Conservation (phyloP, 2,329 filamentous ascomycete genomes). For the Diaporthe caulivora region DNA sequence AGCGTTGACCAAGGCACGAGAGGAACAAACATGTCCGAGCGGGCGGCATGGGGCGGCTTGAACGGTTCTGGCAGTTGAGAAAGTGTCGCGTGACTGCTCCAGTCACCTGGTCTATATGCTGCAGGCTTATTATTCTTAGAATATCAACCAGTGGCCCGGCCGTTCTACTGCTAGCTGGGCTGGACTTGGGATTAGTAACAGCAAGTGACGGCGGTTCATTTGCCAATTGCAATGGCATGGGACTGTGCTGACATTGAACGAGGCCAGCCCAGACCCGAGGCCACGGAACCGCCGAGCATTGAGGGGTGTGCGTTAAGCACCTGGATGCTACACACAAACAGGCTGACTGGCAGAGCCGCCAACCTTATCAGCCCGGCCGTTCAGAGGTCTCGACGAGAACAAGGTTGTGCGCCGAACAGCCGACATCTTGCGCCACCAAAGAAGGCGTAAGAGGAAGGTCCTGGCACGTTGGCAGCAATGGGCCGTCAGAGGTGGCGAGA, state of each 20-base stretch:
- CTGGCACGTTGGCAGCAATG: background rate
- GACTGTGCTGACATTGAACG: background rate
- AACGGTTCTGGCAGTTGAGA: slow-evolving; percentile 8
- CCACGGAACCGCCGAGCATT: background rate
- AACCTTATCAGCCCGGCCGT: slow-evolving; percentile 4
- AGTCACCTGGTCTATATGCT: slow-evolving; percentile 6
- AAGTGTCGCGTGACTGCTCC: slow-evolving; percentile 11
- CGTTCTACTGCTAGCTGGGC: background rate
- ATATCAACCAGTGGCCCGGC: background rate
- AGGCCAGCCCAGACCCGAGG: slow-evolving; percentile 1
- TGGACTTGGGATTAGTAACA: background rate
- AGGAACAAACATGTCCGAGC: background rate
- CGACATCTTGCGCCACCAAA: slow-evolving; percentile 13
- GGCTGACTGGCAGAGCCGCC: slow-evolving; percentile 9
- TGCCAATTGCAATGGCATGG: background rate
- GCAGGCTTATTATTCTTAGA: slow-evolving; percentile 1
- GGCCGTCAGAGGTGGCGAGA: slow-evolving; percentile 18
- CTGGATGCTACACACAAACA: background rate
- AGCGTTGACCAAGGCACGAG: background rate
- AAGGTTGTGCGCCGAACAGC: slow-evolving; percentile 6
- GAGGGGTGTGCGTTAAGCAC: background rate
- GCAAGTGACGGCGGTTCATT: background rate
- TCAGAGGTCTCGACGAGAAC: background rate
- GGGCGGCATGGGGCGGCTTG: slow-evolving; percentile 22
- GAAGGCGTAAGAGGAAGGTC: background rate